These are phyloP conservation scores for Nakaseomyces kungkrabaensis DNA, from an alignment of 1,139 yeast genomes.

Conservation along the genomic window DNA sequence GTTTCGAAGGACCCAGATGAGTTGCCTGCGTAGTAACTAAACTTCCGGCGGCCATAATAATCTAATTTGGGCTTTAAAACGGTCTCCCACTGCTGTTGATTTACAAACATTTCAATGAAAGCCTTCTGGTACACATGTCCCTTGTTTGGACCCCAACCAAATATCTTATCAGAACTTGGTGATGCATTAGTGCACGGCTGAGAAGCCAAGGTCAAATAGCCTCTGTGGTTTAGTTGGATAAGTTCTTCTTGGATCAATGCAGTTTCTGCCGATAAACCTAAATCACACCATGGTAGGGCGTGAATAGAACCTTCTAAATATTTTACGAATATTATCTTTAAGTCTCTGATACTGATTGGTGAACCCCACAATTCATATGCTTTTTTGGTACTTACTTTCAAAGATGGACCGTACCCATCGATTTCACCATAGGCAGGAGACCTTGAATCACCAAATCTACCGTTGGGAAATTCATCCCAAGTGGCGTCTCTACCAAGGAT, in stretches of 20 bases:
- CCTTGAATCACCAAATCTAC: conserved; percentile 93
- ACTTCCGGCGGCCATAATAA: conserved; percentile 30
- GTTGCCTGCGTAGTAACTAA: conserved; percentile 60
- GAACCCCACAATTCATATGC: conserved; percentile 78
- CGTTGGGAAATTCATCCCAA: conserved; percentile 98
- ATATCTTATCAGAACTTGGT: conserved; percentile 67
- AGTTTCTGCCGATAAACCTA: conserved; percentile 79
- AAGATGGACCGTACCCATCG: conserved; percentile 91
- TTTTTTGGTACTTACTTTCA: conserved; percentile 62
- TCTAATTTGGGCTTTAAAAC: conserved; percentile 45
- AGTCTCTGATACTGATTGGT: conserved; percentile 56
- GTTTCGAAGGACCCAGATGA: conserved; percentile 47
- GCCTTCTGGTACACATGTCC: conserved; percentile 92
- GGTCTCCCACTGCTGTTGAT: conserved; percentile 56
- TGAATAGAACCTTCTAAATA: conserved; percentile 70
- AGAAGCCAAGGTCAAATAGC: conserved; percentile 82
- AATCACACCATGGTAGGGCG: conserved; percentile 86
- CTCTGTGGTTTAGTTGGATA: conserved; percentile 61
- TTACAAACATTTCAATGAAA: conserved; percentile 79
- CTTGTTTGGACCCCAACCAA: conserved; percentile 93
- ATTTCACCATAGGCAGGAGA: conserved; percentile 98
- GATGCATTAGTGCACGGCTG: conserved; percentile 88
- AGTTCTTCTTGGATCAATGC: conserved; percentile 87
- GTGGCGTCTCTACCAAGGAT: conserved; percentile 84
- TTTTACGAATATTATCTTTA: conserved; percentile 57